Conservation (phyloP, 176 grass and related monocot species). For the Cenchrus fungigraminus region DNA sequence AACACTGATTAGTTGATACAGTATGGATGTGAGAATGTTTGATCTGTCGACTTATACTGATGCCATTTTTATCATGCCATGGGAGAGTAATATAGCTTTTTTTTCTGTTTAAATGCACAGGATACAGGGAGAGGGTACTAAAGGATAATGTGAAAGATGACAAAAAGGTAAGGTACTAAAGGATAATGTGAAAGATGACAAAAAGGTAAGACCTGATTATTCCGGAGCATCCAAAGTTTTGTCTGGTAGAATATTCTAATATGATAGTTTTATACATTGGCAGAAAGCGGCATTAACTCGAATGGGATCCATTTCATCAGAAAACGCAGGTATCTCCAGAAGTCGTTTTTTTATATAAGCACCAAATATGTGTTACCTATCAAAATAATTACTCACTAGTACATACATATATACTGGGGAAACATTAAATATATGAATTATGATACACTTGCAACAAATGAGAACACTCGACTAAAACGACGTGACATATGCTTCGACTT, state of each 20-base stretch:
- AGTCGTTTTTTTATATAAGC: not conserved
- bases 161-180: slow-evolving; percentile 55
- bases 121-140: slow-evolving; percentile 51
- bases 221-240: not conserved
- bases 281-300: slow-evolving; percentile 57
- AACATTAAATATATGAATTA: not conserved
- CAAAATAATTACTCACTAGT: not conserved
- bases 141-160: slow-evolving; percentile 57
- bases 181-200: slow-evolving; percentile 56
- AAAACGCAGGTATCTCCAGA: slow-evolving; percentile 52
- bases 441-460: not conserved
- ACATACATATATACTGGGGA: not conserved
- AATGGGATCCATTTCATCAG: slow-evolving; percentile 69
- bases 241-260: not conserved
- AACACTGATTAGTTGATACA: not conserved
- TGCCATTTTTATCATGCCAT: not conserved
- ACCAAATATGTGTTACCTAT: not conserved
- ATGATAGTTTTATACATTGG: slow-evolving; percentile 28
- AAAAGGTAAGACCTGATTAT: slow-evolving; percentile 32
- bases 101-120: slow-evolving; percentile 45
- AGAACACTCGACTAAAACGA: not conserved
- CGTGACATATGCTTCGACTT: not conserved
- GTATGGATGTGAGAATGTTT: slow-evolving; percentile 6
- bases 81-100: slow-evolving; percentile 33
- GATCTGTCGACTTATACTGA: not conserved